Conservation (phyloP, 768 basidiomycete genomes). For the Termitomyces sp. region DNA sequence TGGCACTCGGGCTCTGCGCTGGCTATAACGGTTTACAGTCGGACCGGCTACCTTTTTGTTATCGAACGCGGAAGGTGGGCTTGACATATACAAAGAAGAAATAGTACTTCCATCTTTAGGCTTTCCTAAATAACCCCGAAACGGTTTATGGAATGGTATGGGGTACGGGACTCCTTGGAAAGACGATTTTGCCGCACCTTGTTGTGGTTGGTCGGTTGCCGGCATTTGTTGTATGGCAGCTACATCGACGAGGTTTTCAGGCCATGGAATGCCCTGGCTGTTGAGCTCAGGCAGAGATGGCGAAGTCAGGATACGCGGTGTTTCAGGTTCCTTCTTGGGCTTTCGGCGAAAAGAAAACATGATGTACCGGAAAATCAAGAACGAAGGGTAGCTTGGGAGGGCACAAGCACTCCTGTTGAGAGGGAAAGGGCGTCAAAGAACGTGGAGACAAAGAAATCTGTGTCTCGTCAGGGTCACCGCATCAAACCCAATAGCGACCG, state of each 20-base stretch:
- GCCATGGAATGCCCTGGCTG: slow-evolving; percentile 78
- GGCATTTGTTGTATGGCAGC: slow-evolving; percentile 51
- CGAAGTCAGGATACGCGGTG: slow-evolving; percentile 56
- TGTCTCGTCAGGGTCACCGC: slow-evolving; percentile 8
- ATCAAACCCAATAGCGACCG: slow-evolving; percentile 8
- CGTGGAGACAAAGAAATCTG: slow-evolving; percentile 6
- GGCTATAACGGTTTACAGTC: slow-evolving; percentile 44
- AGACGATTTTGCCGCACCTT: slow-evolving; percentile 71
- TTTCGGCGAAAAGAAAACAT: slow-evolving; percentile 81
- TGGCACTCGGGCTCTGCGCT: slow-evolving; percentile 58
- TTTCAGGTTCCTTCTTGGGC: slow-evolving; percentile 44
- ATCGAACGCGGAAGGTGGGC: slow-evolving; percentile 59
- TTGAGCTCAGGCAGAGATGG: slow-evolving; percentile 77
- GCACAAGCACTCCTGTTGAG: slow-evolving; percentile 4
- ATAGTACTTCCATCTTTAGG: slow-evolving; percentile 45
- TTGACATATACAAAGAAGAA: slow-evolving; percentile 65
- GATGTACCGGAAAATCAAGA: slow-evolving; percentile 14
- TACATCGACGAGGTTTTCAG: slow-evolving; percentile 74
- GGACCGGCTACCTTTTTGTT: slow-evolving; percentile 40
- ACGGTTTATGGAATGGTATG: slow-evolving; percentile 82
- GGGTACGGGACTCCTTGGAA: slow-evolving; percentile 49
- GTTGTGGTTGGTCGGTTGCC: slow-evolving; percentile 30
- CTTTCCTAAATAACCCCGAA: slow-evolving; percentile 49
- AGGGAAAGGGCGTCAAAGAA: slow-evolving; percentile 2
- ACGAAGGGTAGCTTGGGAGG: slow-evolving; percentile 8